phyloP scores from a whole-genome alignment of 2,329 filamentous ascomycete genomes.

The Penicillium sp. region DNA sequence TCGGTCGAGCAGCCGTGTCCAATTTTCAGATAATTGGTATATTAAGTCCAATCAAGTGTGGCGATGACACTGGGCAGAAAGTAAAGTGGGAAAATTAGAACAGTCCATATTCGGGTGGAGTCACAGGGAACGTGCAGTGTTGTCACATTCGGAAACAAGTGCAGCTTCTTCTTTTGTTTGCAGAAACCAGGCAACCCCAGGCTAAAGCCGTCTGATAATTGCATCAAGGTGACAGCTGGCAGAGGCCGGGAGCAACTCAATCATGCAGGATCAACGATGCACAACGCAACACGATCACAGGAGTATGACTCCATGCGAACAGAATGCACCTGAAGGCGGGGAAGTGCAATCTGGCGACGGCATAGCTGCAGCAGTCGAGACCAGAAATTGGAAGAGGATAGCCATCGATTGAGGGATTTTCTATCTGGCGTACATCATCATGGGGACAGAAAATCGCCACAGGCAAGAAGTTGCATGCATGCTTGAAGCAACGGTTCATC shows the following conservation, averaged over 20 bases:
- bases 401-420: constrained; percentile 44
- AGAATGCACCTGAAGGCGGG: constrained; percentile 35
- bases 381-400: constrained; percentile 25
- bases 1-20: constrained; percentile 21
- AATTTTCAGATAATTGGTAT: constrained; percentile 19
- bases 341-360: constrained; percentile 31
- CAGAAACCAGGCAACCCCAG: constrained; percentile 31
- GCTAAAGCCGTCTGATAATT: constrained; percentile 27
- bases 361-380: constrained; percentile 36
- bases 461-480: constrained; percentile 43
- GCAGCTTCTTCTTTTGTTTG: constrained; percentile 23
- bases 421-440: constrained; percentile 32
- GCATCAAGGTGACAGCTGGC: constrained; percentile 43
- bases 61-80: constrained; percentile 10
- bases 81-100: constrained; percentile 13
- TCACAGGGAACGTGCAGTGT: constrained; percentile 21
- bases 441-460: constrained; percentile 40
- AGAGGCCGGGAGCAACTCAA: constrained; percentile 32
- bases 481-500: constrained; percentile 40
- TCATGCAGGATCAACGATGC: constrained; percentile 40
- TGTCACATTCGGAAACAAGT: constrained; percentile 28
- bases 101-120: constrained; percentile 20
- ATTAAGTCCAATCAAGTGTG: constrained; percentile 23
- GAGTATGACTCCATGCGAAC: constrained; percentile 34
- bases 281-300: constrained; percentile 31